phyloP scores from a whole-genome alignment of 805 yeast species.

The Candida maltosa region DNA sequence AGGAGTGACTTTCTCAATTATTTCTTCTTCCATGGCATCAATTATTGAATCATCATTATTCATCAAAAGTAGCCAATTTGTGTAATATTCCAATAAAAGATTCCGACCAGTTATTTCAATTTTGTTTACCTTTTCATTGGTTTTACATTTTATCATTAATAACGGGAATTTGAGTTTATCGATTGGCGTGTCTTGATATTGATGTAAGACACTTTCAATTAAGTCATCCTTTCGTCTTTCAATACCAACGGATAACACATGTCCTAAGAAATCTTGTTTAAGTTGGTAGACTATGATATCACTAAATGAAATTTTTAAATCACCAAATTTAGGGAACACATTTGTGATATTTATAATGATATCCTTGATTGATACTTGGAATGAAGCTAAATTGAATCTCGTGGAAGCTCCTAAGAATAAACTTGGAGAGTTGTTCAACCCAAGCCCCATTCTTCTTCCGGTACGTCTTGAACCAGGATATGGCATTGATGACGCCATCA shows the following conservation, averaged over 20 bases:
- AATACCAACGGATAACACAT: constrained; percentile 14
- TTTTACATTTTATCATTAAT: constrained; percentile 17
- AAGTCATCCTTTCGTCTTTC: constrained; percentile 11
- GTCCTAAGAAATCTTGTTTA: constrained; percentile 21
- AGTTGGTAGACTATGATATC: constrained; percentile 16
- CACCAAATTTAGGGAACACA: constrained; percentile 24
- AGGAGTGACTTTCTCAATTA: constrained; percentile 10
- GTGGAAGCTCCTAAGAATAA: neutral
- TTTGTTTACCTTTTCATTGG: constrained; percentile 25
- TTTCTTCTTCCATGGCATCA: constrained; percentile 11
- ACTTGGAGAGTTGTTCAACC: neutral
- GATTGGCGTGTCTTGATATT: constrained; percentile 14
- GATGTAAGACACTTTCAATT: constrained; percentile 15
- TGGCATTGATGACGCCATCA: constrained; percentile 2
- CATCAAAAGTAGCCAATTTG: constrained; percentile 52
- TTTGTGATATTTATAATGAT: constrained; percentile 14
- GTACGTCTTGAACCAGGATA: neutral
- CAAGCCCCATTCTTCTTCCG: constrained; percentile 3
- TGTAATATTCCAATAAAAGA: constrained; percentile 52
- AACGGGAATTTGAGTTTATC: constrained; percentile 16
- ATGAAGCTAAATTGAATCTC: constrained; percentile 37
- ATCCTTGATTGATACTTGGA: constrained; percentile 23
- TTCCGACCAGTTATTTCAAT: constrained; percentile 47
- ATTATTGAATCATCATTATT: constrained; percentile 8
- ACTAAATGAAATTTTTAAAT: constrained; percentile 12